Conservation (phyloP, 305 asterid species). For the Ajuga reptans region DNA sequence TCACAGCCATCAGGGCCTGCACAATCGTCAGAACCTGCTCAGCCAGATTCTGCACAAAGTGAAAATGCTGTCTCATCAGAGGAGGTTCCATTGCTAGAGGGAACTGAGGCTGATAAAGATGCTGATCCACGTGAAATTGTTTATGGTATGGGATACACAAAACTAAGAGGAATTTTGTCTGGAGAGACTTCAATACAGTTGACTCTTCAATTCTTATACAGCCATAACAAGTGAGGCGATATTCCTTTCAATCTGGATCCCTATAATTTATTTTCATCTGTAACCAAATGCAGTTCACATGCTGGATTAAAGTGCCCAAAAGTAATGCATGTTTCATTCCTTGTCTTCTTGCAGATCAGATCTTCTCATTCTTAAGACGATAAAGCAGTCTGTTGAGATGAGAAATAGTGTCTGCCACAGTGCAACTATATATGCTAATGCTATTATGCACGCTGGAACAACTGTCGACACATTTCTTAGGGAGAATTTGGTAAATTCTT, state of each 20-base stretch:
- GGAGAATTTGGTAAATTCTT: slow-evolving; percentile 69
- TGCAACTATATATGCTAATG: slow-evolving; percentile 94
- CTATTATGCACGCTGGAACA: slow-evolving; percentile 99
- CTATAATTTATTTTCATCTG: not conserved
- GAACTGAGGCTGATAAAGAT: slow-evolving; percentile 40
- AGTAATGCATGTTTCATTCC: slow-evolving; percentile 23
- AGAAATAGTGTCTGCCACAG: slow-evolving; percentile 98
- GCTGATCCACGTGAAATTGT: slow-evolving; percentile 52
- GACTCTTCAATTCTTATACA: slow-evolving; percentile 85
- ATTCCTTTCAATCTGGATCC: not conserved
- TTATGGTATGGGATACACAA: slow-evolving; percentile 44
- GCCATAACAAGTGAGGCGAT: slow-evolving; percentile 79
- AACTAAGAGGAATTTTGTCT: slow-evolving; percentile 75
- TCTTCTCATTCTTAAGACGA: slow-evolving; percentile 92
- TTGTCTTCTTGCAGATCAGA: slow-evolving; percentile 65
- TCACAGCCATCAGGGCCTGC: slow-evolving; percentile 39
- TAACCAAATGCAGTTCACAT: not conserved
- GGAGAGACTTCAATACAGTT: slow-evolving; percentile 94
- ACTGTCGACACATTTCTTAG: slow-evolving; percentile 93
- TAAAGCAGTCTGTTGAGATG: slow-evolving; percentile 96
- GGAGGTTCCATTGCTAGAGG: slow-evolving; percentile 62
- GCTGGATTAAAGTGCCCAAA: slow-evolving; percentile 2
- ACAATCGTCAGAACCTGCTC: slow-evolving; percentile 33
- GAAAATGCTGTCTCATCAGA: slow-evolving; percentile 34
- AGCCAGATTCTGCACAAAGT: slow-evolving; percentile 37